phyloP scores from a whole-genome alignment of 1,139 yeast genomes.

The Lizanozyma gosingica region DNA sequence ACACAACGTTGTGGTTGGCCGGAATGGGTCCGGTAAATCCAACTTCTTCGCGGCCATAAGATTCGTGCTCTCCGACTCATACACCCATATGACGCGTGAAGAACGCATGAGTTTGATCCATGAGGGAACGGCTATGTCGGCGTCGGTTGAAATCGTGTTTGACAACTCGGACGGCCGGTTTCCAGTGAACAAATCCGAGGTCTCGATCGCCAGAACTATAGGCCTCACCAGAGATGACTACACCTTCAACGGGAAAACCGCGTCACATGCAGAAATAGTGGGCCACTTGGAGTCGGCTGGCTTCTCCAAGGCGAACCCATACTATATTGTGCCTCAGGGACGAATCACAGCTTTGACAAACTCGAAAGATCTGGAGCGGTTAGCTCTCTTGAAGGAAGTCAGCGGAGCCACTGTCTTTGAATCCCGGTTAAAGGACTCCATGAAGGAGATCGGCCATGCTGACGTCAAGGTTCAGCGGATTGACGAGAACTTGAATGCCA shows the following conservation, averaged over 20 bases:
- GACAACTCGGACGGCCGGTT: constrained; percentile 75
- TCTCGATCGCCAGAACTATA: constrained; percentile 75
- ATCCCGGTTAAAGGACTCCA: constrained; percentile 66
- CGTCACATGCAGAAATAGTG: constrained; percentile 75
- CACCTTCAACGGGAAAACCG: constrained; percentile 68
- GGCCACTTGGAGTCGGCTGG: constrained; percentile 88
- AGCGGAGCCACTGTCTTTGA: constrained; percentile 96
- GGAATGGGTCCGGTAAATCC: constrained; percentile 96
- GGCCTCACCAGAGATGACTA: constrained; percentile 90
- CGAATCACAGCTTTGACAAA: constrained; percentile 78
- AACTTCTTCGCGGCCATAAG: constrained; percentile 94
- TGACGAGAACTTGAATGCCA: constrained; percentile 61
- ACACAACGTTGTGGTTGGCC: constrained; percentile 86
- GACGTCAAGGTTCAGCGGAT: constrained; percentile 64
- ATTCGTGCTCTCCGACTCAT: constrained; percentile 87
- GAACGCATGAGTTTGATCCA: constrained; percentile 85
- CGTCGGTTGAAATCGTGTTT: constrained; percentile 83
- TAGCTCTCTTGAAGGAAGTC: constrained; percentile 75
- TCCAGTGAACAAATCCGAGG: constrained; percentile 60
- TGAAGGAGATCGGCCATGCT: constrained; percentile 70
- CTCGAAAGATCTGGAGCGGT: constrained; percentile 77
- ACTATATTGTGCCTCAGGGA: constrained; percentile 97
- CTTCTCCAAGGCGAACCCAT: constrained; percentile 83
- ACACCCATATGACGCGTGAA: constrained; percentile 78
- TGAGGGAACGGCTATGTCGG: constrained; percentile 88